Base-by-base conservation (phyloP, 768 basidiomycete genomes). In the Russula sp. region DNA sequence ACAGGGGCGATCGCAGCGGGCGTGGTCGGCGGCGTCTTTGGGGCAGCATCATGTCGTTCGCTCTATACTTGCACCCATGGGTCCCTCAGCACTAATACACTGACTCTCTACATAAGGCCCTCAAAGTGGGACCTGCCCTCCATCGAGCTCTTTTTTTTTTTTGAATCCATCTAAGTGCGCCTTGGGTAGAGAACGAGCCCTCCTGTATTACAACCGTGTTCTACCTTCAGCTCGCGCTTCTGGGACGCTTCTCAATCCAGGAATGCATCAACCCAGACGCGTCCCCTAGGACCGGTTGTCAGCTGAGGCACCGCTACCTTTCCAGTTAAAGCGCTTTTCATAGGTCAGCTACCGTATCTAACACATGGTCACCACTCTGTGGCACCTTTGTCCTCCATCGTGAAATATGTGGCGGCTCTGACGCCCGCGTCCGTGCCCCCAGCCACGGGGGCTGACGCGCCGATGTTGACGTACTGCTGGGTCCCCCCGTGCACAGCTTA, bases 331-430 rank as follows among this genome's bases (percentile, higher is more conserved):
- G n/a, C 38, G 14, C 16, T 41, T 29, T 46, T 47, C 8, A 59
- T 47, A 91, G 89, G 90, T 16, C 84, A 84, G 68, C 76, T 93
- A 1, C 90, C 90, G 2, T 90, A 81, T 67, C 72, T 92, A 39
- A 79, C 78, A 0, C 83, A 90, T 73, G 83, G 77, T 3, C 75
- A 79, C 55, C 75, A 79, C 45, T 67, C 71, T 2, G 73, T 85
- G 16, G 73, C 83, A 0, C 77, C 83, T 1, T 73, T 88, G 32
- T 72, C 81, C 3, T 77, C 85, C 39, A 90, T 92, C 68, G 70
- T 85, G 35, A 81, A 81, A 66, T 88, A 89, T 67, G 77, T 88
- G 25, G 74, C 81, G 3, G 75, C 77, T n/a, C 73, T 86, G 29
- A 74, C 76, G 56, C 73, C 72, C 56, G 69, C 73, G 8, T 68